Evolutionary conservation across 2,329 filamentous ascomycete species (phyloP).

Genomic region (Emergomyces orientalis): DNA sequence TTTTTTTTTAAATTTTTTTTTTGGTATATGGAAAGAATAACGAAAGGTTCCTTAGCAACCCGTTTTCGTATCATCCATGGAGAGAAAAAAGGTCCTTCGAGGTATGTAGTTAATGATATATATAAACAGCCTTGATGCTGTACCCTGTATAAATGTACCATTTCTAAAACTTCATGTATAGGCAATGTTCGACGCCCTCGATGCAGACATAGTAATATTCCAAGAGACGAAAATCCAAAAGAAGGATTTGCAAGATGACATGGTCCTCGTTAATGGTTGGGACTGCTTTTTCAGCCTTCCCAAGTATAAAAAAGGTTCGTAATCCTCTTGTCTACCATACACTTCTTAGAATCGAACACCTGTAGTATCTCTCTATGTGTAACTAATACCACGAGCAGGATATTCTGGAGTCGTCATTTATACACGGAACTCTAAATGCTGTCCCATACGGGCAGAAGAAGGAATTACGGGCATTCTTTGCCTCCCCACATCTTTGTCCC

Average conservation of each 20-base stretch:
- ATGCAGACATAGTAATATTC: constrained; percentile 87
- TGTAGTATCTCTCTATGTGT: not conserved
- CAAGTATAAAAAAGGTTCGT: constrained; percentile 76
- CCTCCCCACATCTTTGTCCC: constrained; percentile 58
- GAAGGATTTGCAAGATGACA: constrained; percentile 86
- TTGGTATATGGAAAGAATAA: not conserved
- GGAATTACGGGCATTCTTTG: constrained; percentile 77
- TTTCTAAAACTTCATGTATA: constrained; percentile 24
- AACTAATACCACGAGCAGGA: constrained; percentile 43
- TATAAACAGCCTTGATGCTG: not conserved
- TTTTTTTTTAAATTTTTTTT: not conserved
- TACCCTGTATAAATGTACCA: not conserved
- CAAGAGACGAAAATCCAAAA: constrained; percentile 95
- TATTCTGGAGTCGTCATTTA: constrained; percentile 96
- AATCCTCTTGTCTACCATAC: constrained; percentile 1
- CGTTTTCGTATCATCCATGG: constrained; percentile 80
- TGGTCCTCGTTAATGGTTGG: constrained; percentile 91
- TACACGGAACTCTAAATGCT: constrained; percentile 75
- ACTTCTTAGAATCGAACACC: not conserved
- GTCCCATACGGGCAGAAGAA: constrained; percentile 83
- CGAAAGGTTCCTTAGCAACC: constrained; percentile 50
- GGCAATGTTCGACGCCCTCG: constrained; percentile 90
- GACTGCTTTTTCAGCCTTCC: constrained; percentile 94
- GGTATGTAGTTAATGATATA: constrained; percentile 34
- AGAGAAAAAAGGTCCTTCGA: constrained; percentile 59